Conservation (phyloP, 441 rosid species). For the Viola pubescens region DNA sequence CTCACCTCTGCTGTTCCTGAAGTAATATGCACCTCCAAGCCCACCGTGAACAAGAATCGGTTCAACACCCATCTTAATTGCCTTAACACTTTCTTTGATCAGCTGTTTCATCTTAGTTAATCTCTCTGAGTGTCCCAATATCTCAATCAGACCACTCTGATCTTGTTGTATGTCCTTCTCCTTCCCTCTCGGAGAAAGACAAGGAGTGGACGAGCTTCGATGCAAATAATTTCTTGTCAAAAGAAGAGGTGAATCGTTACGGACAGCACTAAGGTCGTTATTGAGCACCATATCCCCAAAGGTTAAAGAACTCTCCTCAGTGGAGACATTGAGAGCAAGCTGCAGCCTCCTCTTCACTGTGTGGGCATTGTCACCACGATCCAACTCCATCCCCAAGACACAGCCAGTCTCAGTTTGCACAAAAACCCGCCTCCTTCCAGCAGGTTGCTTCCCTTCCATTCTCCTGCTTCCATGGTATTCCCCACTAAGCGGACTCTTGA, state of each 20-base stretch:
- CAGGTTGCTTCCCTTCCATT: conserved; percentile 53
- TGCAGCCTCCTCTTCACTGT: conserved; percentile 51
- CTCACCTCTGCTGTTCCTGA: conserved; percentile 34
- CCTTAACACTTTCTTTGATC: conserved; percentile 34
- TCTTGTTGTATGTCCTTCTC: conserved; percentile 35
- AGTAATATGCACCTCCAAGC: conserved; percentile 49
- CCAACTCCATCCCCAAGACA: conserved; percentile 48
- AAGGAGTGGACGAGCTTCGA: conserved; percentile 48
- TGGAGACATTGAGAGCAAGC: conserved; percentile 36
- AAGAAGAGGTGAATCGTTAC: conserved; percentile 42
- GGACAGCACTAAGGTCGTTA: conserved; percentile 44
- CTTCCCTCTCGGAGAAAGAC: conserved; percentile 38
- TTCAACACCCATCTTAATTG: conserved; percentile 37
- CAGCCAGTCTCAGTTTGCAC: conserved; percentile 50
- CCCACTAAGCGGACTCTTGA: conserved; percentile 58
- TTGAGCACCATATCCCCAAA: conserved; percentile 44
- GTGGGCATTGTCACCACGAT: conserved; percentile 42
- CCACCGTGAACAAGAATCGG: conserved; percentile 41
- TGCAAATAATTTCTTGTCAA: conserved; percentile 36
- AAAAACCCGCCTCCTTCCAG: conserved; percentile 44
- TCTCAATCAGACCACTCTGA: conserved; percentile 36
- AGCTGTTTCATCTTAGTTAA: conserved; percentile 26
- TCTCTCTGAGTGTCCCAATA: conserved; percentile 31
- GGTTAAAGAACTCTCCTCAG: conserved; percentile 37
- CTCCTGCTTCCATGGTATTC: conserved; percentile 39